Base-by-base conservation (phyloP, 495 filamentous ascomycete species). In the Lepraria neglecta region DNA sequence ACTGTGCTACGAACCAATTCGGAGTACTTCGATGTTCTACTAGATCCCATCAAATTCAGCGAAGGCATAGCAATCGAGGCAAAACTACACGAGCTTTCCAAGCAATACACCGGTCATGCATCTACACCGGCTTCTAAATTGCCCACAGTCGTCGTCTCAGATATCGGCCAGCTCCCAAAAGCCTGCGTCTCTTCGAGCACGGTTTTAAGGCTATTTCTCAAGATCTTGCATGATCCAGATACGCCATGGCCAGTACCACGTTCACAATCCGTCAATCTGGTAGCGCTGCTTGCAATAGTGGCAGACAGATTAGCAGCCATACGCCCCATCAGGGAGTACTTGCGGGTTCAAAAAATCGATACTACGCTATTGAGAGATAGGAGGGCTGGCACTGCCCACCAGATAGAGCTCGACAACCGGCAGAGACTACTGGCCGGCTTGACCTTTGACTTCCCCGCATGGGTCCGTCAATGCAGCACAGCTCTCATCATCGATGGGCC, bases 401-500 rank as follows among this genome's bases (percentile, higher is more conserved):
- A 73, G 1, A 67, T 67, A 2, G 87, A 90, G 68, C 80, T 85
- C 62, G 69, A 74, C 6, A 61, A 85, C 14, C 80, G 87, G 0
- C 84, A 88, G 66, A 87, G 80, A 68, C 76, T 89, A 4, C 69
- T 88, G 1, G 76, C 86, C 1, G 79, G 83, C 3, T 77, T 81
- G 69, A 70, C 86, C 56, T 73, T 87, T 15, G 78, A 84, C 48
- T 75, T 83, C 50, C 72, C 78, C 0, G 61, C 72, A 0, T 82
- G 79, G 69, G 74, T 88, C 44, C 70, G 75, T 11, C 64, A 70
- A 5, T 77, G 78, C 43, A 86, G 84, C 0, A 74, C 75, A 61
- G 78, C 85, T 33, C 68, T 96, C 47, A 80, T 94, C 45, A 66
- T 88, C 51, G 72, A 78, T 47, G 90, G 89, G 11, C 89, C 87